Base-by-base conservation (phyloP, 768 basidiomycete species). In the Termitomyces sp. region DNA sequence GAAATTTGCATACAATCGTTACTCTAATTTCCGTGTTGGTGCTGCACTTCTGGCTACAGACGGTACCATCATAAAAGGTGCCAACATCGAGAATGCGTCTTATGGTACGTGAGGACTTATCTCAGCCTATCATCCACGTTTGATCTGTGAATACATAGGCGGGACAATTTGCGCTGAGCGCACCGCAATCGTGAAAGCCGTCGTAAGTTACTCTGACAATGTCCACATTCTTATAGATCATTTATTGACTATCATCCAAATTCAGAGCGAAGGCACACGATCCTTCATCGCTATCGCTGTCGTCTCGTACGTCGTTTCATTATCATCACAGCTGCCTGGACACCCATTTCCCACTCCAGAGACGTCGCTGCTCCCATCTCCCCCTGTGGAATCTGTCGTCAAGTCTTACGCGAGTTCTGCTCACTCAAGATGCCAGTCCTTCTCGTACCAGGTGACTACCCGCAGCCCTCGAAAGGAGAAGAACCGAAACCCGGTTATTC, bases 321-420 rank as follows among this genome's bases (percentile, higher is more conserved):
- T 49, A 26, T 24, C 22, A 24, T 33, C 6, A 24, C 12, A 36
- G 6, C 10, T 9, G 18, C 6, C 0, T 40, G 32, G 13, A 13
- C 24, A 6, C 22, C 35, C 7, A 38, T 33, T n/a, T 35, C 32
- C 10, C 16, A 28, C 9, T 43, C 13, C 33, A 94, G 92, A 20
- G 88, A 96, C 61, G 85, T 95, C 2, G 65, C 79, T 0, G 67
- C 77, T 0, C 68, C 86, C 0, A 75, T 90, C 48, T 88, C 94
- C 1, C 96, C 96, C 0, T 98, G 97, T 69, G 96, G 96, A 2
- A 85, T 95, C 48, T 99, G 95, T 65, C 87, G 96, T 8, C 95
- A 98, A 69, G 81, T 97, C 51, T 80, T 93, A 50, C 84, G 90
- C 58, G 94, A 96, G 65, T 95, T 96, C 64, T 94, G 90, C 65